Base-by-base conservation (phyloP, 2,329 filamentous ascomycete genomes). In the Colletotrichum plurivorum region DNA sequence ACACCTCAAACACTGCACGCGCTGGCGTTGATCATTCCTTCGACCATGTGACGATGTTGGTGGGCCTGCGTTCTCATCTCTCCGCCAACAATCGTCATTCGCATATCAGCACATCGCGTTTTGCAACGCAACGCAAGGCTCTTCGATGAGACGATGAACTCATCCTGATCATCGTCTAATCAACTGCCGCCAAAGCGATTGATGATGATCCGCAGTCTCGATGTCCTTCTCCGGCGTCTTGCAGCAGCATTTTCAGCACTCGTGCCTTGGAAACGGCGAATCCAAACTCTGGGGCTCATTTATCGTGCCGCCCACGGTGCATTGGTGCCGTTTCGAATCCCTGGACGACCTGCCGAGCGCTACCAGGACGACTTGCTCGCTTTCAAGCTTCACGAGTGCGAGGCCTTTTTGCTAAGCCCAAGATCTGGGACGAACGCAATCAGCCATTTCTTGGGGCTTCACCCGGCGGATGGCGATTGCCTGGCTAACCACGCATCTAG, bases 181-280 rank as follows among this genome's bases (percentile, higher is more conserved):
- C 31, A 36, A 10, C 10, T 10, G 10, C 18, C n/a, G 39, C 15
- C 49, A 53, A 59, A 69, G 8, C 9, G 31, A 36, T 36, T 36
- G 31, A 65, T 60, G 61, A 63, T 22, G 58, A 69, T 55, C 61
- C 25, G 54, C 65, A 54, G 45, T 53, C 41, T 43, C 61, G 39
- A 64, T 68, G 18, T 39, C 27, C 31, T n/a, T 58, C 46, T 51
- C 20, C 53, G 31, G 52, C 39, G 49, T 43, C 41, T 5, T 58
- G 53, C 48, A 54, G 48, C 53, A 31, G 48, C 53, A 31, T 16
- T 9, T 9, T 51, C 31, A 39, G 46, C 45, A 16, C 60, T 9
- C 36, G 22, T 53, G 16, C 59, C 57, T 52, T 57, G 59, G 46
- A 48, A 63, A 54, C 52, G 13, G 48, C 18, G 25, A 63, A 36